Base-by-base conservation (phyloP, 768 basidiomycete genomes). In the Suillus spraguei region DNA sequence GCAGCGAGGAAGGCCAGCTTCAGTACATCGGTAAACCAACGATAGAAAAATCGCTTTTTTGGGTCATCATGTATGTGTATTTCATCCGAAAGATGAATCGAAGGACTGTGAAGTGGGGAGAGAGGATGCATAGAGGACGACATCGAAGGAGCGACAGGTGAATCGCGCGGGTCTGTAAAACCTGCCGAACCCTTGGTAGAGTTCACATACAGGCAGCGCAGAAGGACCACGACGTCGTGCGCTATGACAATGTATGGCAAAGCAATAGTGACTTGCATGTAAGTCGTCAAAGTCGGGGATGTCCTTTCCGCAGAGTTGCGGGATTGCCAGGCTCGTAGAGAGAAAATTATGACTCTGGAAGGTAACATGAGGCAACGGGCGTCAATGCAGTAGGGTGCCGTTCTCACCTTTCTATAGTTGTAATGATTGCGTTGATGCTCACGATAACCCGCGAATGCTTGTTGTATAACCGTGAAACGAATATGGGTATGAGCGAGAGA, bases 151-250 rank as follows among this genome's bases (percentile, higher is more conserved):
- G 64, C 64, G 67, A 69, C 50, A 42, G 61, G 61, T 32, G 63
- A 63, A 76, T 74, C 50, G 67, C 69, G 16, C 33, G 47, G 36
- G 70, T 72, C 17, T 49, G 35, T 17, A 72, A 70, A 17, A 71
- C 69, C 5, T 42, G 77, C 71, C 0, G 64, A 66, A 65, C 77
- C 62, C 59, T 76, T 38, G 1, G 79, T 80, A 8, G 81, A 70
- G 63, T 81, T 81, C 44, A 82, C 72, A 22, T 81, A 68, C 32
- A 79, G 58, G 64, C 77, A 79, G n/a, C 77, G 73, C 16, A 80
- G 59, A 28, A 80, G 68, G 60, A 70, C 71, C 39, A 77, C 71
- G 16, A 79, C 67, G 61, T 80, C 78, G 63, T 71, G 71, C 10
- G 74, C 71, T 49, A 78, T 71, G 11, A 71, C 71, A 22, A 79